A percentile compares a stretch with the other conserved stretches of the same genome.
phyloP scores from a whole-genome alignment of 805 yeast genomes.

The Starmerella stellata region DNA sequence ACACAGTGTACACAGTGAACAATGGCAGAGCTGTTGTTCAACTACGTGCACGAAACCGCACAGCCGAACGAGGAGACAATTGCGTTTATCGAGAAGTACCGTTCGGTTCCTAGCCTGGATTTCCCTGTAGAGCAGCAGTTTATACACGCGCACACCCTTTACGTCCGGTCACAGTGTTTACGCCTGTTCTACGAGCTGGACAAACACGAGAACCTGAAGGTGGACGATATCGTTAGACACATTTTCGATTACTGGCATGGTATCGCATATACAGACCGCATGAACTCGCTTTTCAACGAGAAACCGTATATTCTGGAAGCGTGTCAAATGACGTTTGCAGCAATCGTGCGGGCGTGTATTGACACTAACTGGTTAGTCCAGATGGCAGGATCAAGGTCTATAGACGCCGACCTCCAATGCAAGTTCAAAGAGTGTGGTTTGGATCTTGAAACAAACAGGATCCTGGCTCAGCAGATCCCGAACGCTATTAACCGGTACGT shows the following conservation, averaged over 20 bases:
- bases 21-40: background rate
- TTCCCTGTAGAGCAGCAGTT: background rate
- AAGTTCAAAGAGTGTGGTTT: slow-evolving; percentile 14
- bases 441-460: slow-evolving; percentile 12
- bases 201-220: background rate
- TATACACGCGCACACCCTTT: background rate
- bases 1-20: background rate
- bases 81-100: too few species aligned
- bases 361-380: slow-evolving; percentile 5
- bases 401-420: background rate
- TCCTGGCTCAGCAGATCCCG: slow-evolving; percentile 13
- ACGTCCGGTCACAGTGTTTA: background rate
- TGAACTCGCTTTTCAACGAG: background rate
- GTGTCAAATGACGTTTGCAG: slow-evolving; percentile 7
- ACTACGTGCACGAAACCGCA: background rate
- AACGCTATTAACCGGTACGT: slow-evolving; percentile 10
- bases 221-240: background rate
- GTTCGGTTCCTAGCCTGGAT: too few species aligned
- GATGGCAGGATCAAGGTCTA: slow-evolving; percentile 1
- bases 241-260: background rate
- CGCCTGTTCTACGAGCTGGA: background rate
- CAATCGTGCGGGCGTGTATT: slow-evolving; percentile 14
- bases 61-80: background rate
- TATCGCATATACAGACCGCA: background rate
- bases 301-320: background rate